Percentiles rank a stretch among this genome's conserved stretches.
These are phyloP conservation scores for Phellinidium pouzarii DNA, from an alignment of 1,284 basidiomycete species.

Conservation along the genomic window DNA sequence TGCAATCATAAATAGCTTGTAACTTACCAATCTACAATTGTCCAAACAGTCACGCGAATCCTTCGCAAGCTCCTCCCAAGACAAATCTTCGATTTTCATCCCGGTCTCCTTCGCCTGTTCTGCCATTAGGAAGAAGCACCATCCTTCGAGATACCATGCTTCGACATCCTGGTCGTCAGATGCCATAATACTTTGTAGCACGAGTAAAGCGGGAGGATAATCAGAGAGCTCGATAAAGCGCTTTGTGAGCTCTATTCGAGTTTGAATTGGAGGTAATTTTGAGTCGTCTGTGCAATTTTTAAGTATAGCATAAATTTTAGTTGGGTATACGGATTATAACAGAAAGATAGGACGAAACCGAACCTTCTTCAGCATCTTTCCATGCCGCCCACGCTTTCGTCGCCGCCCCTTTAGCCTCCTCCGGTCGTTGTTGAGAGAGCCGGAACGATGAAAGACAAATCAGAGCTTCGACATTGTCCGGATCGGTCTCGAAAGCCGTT, in stretches of 20 bases:
- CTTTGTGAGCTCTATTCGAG: slow-evolving; percentile 72
- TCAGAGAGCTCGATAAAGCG: slow-evolving; percentile 78
- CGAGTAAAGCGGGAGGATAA: slow-evolving; percentile 65
- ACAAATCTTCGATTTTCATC: slow-evolving; percentile 51
- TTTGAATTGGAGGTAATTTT: slow-evolving; percentile 67
- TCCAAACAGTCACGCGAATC: slow-evolving; percentile 80
- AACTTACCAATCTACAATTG: slow-evolving; percentile 69
- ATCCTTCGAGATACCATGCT: slow-evolving; percentile 93
- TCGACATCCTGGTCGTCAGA: slow-evolving; percentile 86
- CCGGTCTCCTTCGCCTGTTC: slow-evolving; percentile 51
- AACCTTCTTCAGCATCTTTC: slow-evolving; percentile 71
- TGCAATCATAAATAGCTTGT: not conserved
- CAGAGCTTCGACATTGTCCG: slow-evolving; percentile 74
- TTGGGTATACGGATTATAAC: not conserved
- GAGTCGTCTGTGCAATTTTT: slow-evolving; percentile 48
- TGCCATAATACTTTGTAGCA: slow-evolving; percentile 75
- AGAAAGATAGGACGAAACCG: slow-evolving; percentile 17
- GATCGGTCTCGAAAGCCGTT: slow-evolving; percentile 68
- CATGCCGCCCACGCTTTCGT: slow-evolving; percentile 67
- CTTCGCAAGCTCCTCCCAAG: slow-evolving; percentile 74
- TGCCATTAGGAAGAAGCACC: slow-evolving; percentile 82
- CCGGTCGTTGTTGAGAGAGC: slow-evolving; percentile 79
- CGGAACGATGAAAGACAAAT: slow-evolving; percentile 83
- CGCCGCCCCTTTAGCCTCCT: slow-evolving; percentile 70
- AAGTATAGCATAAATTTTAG: not conserved